phyloP scores from a whole-genome alignment of 352 stramenopile species.

The Phytophthora sp. region DNA sequence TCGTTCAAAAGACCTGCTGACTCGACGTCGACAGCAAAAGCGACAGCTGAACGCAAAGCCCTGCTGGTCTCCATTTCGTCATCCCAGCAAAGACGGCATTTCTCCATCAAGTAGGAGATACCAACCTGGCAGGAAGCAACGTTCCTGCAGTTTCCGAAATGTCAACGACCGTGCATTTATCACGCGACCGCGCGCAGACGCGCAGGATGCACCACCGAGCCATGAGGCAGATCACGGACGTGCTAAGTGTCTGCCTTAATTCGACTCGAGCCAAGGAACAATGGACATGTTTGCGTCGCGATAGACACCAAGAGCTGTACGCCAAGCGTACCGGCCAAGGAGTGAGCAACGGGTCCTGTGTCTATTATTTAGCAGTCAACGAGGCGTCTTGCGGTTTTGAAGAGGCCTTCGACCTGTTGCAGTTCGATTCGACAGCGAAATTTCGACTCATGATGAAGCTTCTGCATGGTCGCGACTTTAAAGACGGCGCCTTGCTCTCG shows the following conservation, averaged over 20 bases:
- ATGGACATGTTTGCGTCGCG: slow-evolving; percentile 58
- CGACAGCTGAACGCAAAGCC: slow-evolving; percentile 3
- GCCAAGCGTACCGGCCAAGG: slow-evolving; percentile 46
- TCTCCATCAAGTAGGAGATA: too few relatives aligned
- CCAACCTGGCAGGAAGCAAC: neutral
- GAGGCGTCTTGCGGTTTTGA: slow-evolving; percentile 65
- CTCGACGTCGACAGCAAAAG: too few relatives aligned
- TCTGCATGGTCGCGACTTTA: slow-evolving; percentile 60
- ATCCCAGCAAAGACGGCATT: neutral
- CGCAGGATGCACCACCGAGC: slow-evolving; percentile 66
- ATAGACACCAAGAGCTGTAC: slow-evolving; percentile 63
- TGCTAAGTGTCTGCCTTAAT: slow-evolving; percentile 59
- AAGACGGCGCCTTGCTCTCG: slow-evolving; percentile 56
- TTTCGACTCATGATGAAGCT: slow-evolving; percentile 73
- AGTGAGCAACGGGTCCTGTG: slow-evolving; percentile 34
- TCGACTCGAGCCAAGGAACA: slow-evolving; percentile 59
- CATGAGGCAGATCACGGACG: slow-evolving; percentile 67
- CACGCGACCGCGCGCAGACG: slow-evolving; percentile 56
- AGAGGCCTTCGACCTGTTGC: slow-evolving; percentile 60
- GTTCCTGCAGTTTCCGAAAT: too few relatives aligned
- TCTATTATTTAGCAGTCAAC: slow-evolving; percentile 67
- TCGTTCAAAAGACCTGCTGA: slow-evolving; percentile 4
- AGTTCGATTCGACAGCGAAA: slow-evolving; percentile 58
- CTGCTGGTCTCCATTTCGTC: slow-evolving; percentile 13
- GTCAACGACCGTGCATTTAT: slow-evolving; percentile 48